Evolutionary conservation across 495 filamentous ascomycete genomes (phyloP).

Genomic region (Tuber borchii): DNA sequence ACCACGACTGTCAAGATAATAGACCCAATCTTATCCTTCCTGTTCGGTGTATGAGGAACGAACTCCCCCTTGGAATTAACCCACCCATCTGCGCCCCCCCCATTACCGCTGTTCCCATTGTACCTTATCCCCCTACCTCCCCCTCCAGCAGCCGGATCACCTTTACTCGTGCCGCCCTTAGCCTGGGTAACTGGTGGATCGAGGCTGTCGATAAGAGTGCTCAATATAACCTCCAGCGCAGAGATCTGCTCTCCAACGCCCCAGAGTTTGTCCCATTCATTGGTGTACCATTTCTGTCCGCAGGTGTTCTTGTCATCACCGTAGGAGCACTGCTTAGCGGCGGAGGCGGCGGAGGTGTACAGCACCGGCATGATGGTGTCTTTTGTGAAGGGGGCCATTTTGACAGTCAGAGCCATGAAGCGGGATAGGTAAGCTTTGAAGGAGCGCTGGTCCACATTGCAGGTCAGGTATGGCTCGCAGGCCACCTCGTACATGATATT

Average conservation of each 20-base stretch:
- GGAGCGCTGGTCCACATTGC: conserved; percentile 65
- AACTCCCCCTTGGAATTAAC: background rate
- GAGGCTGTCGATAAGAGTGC: conserved; percentile 51
- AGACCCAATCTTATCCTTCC: background rate
- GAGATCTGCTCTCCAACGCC: conserved; percentile 68
- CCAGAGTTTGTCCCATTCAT: conserved; percentile 54
- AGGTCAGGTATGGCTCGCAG: conserved; percentile 58
- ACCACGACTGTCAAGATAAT: background rate
- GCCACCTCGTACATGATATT: conserved; percentile 62
- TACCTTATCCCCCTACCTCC: conserved; percentile 15
- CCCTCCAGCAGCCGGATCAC: conserved; percentile 60
- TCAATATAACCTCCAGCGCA: conserved; percentile 60
- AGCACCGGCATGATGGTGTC: conserved; percentile 58
- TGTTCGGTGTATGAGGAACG: background rate
- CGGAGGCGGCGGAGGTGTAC: conserved; percentile 56
- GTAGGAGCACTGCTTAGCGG: conserved; percentile 59
- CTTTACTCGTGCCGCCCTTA: conserved; percentile 69
- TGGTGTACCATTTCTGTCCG: conserved; percentile 61
- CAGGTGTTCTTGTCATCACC: conserved; percentile 58
- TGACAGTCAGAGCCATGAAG: conserved; percentile 67
- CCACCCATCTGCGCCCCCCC: background rate
- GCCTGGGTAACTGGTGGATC: conserved; percentile 54
- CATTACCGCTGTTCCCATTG: background rate
- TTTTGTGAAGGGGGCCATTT: conserved; percentile 62
- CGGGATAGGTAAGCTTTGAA: conserved; percentile 75